A percentile compares a stretch with the other conserved stretches of the same genome.
These are phyloP conservation scores for Leishmania aethiopica DNA, from an alignment of 208 protist species.

Conservation along the genomic window DNA sequence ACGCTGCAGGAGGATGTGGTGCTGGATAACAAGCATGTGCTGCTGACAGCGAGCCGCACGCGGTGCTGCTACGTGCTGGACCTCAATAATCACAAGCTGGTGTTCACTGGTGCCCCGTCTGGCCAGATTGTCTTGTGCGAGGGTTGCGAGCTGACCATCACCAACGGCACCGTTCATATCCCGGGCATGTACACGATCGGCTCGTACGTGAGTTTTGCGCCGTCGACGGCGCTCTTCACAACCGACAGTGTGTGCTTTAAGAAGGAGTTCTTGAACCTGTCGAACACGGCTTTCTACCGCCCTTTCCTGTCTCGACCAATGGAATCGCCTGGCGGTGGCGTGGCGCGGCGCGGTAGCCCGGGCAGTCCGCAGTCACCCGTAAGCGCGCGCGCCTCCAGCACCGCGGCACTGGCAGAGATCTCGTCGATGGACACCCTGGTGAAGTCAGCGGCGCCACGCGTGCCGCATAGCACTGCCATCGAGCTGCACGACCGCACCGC, in stretches of 20 bases:
- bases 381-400: constrained; percentile 4
- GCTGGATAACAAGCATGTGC: constrained; percentile 75
- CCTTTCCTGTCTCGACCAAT: constrained; percentile 11
- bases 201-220: constrained; percentile 84
- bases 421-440: constrained; percentile 8
- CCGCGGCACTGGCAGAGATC: constrained; percentile 4
- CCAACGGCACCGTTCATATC: constrained; percentile 82
- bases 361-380: constrained; percentile 12
- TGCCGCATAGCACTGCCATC: constrained; percentile 8
- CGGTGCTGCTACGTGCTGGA: constrained; percentile 80
- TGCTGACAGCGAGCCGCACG: constrained; percentile 57
- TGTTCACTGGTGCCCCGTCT: constrained; percentile 52
- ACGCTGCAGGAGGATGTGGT: constrained; percentile 52
- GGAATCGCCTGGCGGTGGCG: neutral
- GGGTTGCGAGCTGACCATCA: constrained; percentile 83
- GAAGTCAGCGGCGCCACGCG: neutral
- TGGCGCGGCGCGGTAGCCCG: neutral
- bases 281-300: constrained; percentile 33
- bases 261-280: constrained; percentile 57
- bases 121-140: constrained; percentile 74
- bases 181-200: constrained; percentile 81
- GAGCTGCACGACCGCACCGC: constrained; percentile 32
- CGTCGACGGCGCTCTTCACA: constrained; percentile 60
- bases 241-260: constrained; percentile 58
- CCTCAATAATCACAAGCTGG: constrained; percentile 66